Evolutionary conservation across 768 basidiomycete species (phyloP).

Genomic region (Hysterangium stoloniferum): DNA sequence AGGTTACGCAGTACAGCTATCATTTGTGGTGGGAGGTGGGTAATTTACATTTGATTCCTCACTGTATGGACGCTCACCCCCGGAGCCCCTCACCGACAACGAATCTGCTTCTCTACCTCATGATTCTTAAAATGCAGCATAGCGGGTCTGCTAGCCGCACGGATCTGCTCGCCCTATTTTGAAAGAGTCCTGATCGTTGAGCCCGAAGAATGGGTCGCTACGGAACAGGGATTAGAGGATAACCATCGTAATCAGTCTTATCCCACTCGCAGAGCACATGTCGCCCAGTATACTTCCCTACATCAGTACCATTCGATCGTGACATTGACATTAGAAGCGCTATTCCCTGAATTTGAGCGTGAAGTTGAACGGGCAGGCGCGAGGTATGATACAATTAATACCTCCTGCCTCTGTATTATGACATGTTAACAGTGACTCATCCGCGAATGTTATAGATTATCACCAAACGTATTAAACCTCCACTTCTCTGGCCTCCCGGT

Average conservation of each 20-base stretch:
- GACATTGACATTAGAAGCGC: background rate
- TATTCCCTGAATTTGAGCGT: background rate
- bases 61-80: background rate
- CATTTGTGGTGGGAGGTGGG: slow-evolving; percentile 9
- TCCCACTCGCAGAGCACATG: background rate
- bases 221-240: slow-evolving; percentile 1
- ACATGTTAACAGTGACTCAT: background rate
- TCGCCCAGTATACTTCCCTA: slow-evolving; percentile 3
- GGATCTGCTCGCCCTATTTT: slow-evolving; percentile 15
- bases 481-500: background rate
- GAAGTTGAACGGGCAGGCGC: background rate
- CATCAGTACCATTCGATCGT: slow-evolving; percentile 9
- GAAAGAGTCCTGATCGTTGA: slow-evolving; percentile 16
- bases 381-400: background rate
- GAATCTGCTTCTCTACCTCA: background rate
- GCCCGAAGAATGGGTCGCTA: slow-evolving; percentile 12
- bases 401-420: background rate
- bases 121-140: slow-evolving; percentile 6
- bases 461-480: background rate
- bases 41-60: too few relatives aligned
- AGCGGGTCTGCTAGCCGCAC: slow-evolving; percentile 14
- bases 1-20: slow-evolving; percentile 5
- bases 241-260: background rate
- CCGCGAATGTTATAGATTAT: background rate
- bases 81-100: background rate